These are phyloP conservation scores for Lactarius sp. DNA, from an alignment of 768 basidiomycete species.

Conservation along the genomic window DNA sequence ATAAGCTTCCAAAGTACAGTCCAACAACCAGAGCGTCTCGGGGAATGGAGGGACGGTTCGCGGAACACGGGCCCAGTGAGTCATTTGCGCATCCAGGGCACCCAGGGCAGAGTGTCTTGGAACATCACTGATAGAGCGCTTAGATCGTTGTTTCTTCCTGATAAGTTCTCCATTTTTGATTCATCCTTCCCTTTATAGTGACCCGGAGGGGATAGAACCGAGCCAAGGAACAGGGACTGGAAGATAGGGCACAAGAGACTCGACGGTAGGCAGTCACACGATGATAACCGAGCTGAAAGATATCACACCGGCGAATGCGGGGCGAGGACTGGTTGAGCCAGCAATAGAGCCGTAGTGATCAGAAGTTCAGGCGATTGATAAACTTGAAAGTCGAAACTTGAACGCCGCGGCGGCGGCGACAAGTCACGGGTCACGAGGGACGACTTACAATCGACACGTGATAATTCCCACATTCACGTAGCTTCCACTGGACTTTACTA, in stretches of 20 bases:
- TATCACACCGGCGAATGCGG: background rate
- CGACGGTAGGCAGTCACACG: background rate
- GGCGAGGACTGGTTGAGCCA: background rate
- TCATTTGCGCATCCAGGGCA: background rate
- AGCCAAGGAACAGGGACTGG: background rate
- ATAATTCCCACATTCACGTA: background rate
- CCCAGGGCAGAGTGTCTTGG: background rate
- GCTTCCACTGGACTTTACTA: too few species aligned
- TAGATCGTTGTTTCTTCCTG: background rate
- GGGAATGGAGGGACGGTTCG: background rate
- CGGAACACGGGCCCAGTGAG: background rate
- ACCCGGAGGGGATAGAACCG: background rate
- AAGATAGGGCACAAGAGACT: background rate
- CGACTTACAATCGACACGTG: background rate
- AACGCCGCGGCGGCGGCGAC: too few species aligned
- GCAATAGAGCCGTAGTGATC: too few species aligned
- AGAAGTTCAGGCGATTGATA: too few species aligned
- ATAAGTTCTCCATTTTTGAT: background rate
- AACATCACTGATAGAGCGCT: background rate
- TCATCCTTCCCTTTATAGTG: background rate
- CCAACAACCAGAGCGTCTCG: conserved; percentile 10
- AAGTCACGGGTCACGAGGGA: too few species aligned
- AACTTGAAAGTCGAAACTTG: too few species aligned
- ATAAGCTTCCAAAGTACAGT: background rate
- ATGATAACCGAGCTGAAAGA: background rate